Percentiles rank a stretch among this genome's conserved stretches.
Conservation (phyloP, 1,284 basidiomycete genomes). For the Heimioporus retisporus region DNA sequence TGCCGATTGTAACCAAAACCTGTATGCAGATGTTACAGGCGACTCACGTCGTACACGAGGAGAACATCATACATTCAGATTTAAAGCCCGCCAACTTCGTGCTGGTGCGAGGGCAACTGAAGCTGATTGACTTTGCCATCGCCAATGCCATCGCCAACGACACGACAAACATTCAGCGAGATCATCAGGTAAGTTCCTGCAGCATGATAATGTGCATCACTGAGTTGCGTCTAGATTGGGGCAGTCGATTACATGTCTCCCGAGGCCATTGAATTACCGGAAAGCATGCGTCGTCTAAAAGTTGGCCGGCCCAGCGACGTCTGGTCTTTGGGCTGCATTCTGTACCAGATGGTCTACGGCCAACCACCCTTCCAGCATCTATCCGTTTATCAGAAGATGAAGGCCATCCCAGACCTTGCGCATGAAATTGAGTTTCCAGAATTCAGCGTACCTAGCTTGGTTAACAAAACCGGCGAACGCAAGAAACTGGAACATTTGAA, state of each 20-base stretch:
- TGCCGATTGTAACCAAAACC: conserved; percentile 8
- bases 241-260: conserved; percentile 98
- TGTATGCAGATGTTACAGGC: conserved; percentile 89
- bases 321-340: conserved; percentile 97
- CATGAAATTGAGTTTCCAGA: conserved; percentile 84
- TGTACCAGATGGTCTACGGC: conserved; percentile 99
- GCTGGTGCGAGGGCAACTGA: conserved; percentile 91
- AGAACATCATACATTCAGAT: conserved; percentile 97
- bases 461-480: conserved; percentile 53
- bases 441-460: conserved; percentile 48
- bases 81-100: conserved; percentile 98
- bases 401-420: conserved; percentile 82
- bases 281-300: conserved; percentile 82
- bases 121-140: conserved; percentile 97
- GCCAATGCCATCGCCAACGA: conserved; percentile 98
- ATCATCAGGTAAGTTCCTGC: conserved; percentile 76
- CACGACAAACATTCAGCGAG: conserved; percentile 96
- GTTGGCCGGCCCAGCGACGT: conserved; percentile 93
- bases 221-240: conserved; percentile 69
- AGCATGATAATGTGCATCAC: conserved; percentile 8
- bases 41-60: conserved; percentile 95
- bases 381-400: conserved; percentile 88
- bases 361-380: conserved; percentile 93
- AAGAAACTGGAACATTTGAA: conserved; percentile 72
- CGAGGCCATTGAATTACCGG: conserved; percentile 88